Conservation (phyloP, 129 eudicot genomes). For the Pseudognaphalium luteoalbum region DNA sequence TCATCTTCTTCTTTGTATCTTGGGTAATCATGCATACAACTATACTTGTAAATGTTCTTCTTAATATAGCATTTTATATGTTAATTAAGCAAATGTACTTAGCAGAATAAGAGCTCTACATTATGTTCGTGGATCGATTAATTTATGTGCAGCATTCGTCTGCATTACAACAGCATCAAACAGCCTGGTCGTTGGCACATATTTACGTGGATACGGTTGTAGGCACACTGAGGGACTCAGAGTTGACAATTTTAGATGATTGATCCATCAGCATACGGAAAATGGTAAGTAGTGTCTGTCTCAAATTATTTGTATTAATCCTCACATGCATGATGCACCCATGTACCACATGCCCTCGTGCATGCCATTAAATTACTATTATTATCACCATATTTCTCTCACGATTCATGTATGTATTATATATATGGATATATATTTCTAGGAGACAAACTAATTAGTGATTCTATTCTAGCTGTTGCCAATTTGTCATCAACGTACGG, state of each 20-base stretch:
- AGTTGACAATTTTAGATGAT: slow-evolving; percentile 6
- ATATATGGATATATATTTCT: background rate
- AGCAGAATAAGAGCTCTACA: no score
- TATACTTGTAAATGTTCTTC: no score
- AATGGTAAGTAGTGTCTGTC: no score
- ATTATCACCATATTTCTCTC: no score
- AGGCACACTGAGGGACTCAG: slow-evolving; percentile 33
- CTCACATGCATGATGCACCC: no score
- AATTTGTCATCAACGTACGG: slow-evolving; percentile 26
- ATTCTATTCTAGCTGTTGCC: slow-evolving; percentile 30
- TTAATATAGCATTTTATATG: no score
- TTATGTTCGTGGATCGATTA: background rate
- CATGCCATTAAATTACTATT: no score
- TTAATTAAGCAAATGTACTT: no score
- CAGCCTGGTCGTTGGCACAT: background rate
- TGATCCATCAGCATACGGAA: background rate
- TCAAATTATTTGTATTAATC: no score
- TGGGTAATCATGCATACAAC: no score
- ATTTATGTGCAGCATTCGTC: background rate
- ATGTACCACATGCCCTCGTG: no score
- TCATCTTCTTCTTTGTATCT: no score
- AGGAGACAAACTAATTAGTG: slow-evolving; percentile 20
- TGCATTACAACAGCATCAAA: slow-evolving; percentile 2
- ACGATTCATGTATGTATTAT: slow-evolving; percentile 1
- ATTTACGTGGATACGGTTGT: background rate